Evolutionary conservation across 2,329 filamentous ascomycete species (phyloP).

Genomic region (Fusarium illudens): DNA sequence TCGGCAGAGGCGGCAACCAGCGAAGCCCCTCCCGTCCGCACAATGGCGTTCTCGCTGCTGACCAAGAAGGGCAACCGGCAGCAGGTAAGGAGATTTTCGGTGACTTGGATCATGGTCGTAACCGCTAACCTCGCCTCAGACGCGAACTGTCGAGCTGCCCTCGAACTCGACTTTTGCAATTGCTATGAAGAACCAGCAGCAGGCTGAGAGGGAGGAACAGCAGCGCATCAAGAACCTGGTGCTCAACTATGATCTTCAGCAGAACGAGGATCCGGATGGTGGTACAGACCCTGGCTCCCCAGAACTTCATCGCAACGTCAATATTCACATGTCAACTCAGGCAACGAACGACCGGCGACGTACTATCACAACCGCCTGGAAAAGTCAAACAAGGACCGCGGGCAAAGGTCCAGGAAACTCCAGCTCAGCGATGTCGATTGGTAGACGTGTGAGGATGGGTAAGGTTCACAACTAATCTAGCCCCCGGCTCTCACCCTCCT

Average conservation of each 20-base stretch:
- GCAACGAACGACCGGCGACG: slow-evolving; percentile 58
- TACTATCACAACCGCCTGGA: slow-evolving; percentile 66
- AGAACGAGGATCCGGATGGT: slow-evolving; percentile 84
- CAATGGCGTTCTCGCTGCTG: slow-evolving; percentile 96
- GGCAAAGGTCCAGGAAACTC: slow-evolving; percentile 86
- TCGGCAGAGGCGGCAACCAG: slow-evolving; percentile 41
- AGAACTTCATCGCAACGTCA: slow-evolving; percentile 42
- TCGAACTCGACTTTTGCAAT: slow-evolving; percentile 94
- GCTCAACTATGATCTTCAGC: slow-evolving; percentile 92
- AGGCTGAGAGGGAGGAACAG: slow-evolving; percentile 94
- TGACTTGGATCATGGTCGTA: neutral
- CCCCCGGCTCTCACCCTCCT: slow-evolving; percentile 4
- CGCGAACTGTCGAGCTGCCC: slow-evolving; percentile 87
- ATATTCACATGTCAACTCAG: slow-evolving; percentile 61
- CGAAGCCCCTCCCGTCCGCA: slow-evolving; percentile 52
- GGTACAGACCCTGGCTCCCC: slow-evolving; percentile 42
- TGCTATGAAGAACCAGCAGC: slow-evolving; percentile 94
- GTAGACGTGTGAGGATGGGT: slow-evolving; percentile 61
- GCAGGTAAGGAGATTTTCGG: slow-evolving; percentile 66
- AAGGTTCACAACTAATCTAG: slow-evolving; percentile 28
- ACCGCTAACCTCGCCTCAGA: slow-evolving; percentile 60
- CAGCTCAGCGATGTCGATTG: slow-evolving; percentile 98
- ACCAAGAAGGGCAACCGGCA: slow-evolving; percentile 97
- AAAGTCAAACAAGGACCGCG: slow-evolving; percentile 67
- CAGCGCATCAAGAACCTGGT: slow-evolving; percentile 98